Evolutionary conservation across 1,139 yeast species (phyloP).

Genomic region (Lodderomyces metapsilosis): DNA sequence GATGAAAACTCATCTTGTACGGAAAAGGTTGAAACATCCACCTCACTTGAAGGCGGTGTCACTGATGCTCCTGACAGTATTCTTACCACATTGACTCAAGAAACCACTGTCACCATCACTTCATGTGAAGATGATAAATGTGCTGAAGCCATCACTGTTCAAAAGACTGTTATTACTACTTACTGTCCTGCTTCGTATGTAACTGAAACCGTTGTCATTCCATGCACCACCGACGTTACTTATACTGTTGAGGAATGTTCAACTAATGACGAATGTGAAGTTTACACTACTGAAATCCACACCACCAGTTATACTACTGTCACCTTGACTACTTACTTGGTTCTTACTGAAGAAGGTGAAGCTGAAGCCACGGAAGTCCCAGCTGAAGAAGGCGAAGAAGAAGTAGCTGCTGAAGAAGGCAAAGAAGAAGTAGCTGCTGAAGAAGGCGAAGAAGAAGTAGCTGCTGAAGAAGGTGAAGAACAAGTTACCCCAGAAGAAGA

Average conservation of each 20-base stretch:
- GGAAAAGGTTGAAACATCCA: conserved; percentile 3
- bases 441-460: neutral
- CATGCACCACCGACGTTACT: conserved; percentile 10
- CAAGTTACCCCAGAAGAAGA: neutral
- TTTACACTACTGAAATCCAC: conserved; percentile 7
- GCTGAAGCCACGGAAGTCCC: conserved; percentile 5
- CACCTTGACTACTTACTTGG: conserved; percentile 11
- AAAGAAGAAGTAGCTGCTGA: neutral
- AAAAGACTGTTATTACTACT: conserved; percentile 12
- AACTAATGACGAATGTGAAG: conserved; percentile 7
- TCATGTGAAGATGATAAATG: conserved; percentile 12
- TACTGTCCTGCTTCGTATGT: conserved; percentile 13
- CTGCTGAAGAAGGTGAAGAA: neutral
- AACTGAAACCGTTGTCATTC: conserved; percentile 8
- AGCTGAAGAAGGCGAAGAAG: conserved; percentile 1
- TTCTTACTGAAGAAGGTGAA: conserved; percentile 5
- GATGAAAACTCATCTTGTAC: conserved; percentile 5
- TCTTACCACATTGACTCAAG: conserved; percentile 9
- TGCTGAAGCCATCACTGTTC: conserved; percentile 6
- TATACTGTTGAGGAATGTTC: conserved; percentile 11
- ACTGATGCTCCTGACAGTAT: conserved; percentile 1
- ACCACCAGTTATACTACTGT: conserved; percentile 11
- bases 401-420: neutral
- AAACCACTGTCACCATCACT: conserved; percentile 11
- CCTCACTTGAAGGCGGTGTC: conserved; percentile 2